phyloP scores from a whole-genome alignment of 495 filamentous ascomycete genomes.

The Darksidea phi region DNA sequence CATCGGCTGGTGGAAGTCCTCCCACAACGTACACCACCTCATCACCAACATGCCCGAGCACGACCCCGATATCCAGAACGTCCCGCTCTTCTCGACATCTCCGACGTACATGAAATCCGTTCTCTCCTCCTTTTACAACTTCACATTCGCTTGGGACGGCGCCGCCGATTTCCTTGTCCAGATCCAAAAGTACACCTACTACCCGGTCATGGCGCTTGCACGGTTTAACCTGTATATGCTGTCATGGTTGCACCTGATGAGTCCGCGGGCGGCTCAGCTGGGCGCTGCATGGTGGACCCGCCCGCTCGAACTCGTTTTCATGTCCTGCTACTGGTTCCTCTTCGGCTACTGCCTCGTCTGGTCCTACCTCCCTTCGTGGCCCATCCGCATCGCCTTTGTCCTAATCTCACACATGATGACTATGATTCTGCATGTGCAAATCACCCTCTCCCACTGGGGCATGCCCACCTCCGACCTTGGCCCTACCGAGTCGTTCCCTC shows the following conservation, averaged over 20 bases:
- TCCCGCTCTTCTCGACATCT: conserved; percentile 52
- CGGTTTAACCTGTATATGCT: conserved; percentile 54
- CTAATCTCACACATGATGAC: conserved; percentile 50
- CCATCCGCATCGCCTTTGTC: conserved; percentile 48
- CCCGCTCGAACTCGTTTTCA: conserved; percentile 46
- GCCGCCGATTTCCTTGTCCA: conserved; percentile 46
- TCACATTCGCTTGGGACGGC: conserved; percentile 48
- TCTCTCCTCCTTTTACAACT: conserved; percentile 50
- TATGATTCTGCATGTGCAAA: conserved; percentile 53
- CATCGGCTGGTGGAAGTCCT: conserved; percentile 56
- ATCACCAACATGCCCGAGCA: conserved; percentile 54
- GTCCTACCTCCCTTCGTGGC: conserved; percentile 47
- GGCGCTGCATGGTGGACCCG: conserved; percentile 51
- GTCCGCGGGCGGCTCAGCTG: conserved; percentile 40
- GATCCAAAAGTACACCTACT: conserved; percentile 52
- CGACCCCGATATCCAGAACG: conserved; percentile 55
- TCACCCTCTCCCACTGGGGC: conserved; percentile 54
- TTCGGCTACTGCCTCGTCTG: conserved; percentile 51
- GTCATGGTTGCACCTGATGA: conserved; percentile 49
- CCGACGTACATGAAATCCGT: conserved; percentile 49
- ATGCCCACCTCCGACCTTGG: conserved; percentile 53
- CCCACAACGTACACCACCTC: conserved; percentile 55
- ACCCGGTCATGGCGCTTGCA: conserved; percentile 53
- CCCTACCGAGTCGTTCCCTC: conserved; percentile 50
- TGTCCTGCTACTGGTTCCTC: conserved; percentile 48